Percentiles rank a stretch among this genome's conserved stretches.
phyloP scores from a whole-genome alignment of 2,329 filamentous ascomycete species.

The Boeremia lycopersici region DNA sequence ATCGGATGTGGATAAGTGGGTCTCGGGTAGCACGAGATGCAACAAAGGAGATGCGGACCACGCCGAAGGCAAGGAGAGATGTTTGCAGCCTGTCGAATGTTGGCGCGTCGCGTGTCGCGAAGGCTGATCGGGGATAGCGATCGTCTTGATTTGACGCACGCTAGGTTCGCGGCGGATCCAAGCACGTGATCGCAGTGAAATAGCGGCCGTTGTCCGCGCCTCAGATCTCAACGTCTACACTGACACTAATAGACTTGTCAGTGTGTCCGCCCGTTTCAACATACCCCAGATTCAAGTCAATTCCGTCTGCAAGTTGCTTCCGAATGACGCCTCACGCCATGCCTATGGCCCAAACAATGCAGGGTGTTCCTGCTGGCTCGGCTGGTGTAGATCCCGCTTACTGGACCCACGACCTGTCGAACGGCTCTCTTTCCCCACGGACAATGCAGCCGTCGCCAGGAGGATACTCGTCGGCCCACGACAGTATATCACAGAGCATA shows the following conservation, averaged over 20 bases:
- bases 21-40: conserved; percentile 20
- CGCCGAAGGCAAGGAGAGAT: conserved; percentile 25
- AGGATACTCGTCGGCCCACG: conserved; percentile 37
- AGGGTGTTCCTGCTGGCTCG: conserved; percentile 32
- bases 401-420: conserved; percentile 37
- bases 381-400: conserved; percentile 42
- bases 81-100: conserved; percentile 25
- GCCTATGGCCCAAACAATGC: conserved; percentile 34
- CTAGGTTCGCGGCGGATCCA: conserved; percentile 14
- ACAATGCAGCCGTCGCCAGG: conserved; percentile 37
- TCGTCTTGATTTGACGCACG: conserved; percentile 12
- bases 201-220: conserved; percentile 22
- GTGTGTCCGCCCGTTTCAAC: conserved; percentile 20
- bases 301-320: conserved; percentile 6
- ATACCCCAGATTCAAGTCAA: conserved; percentile 11
- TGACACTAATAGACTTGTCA: conserved; percentile 29
- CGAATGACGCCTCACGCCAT: conserved; percentile 31
- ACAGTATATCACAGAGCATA: conserved; percentile 31
- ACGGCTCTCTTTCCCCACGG: conserved; percentile 26
- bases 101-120: conserved; percentile 17
- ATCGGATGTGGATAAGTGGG: conserved; percentile 12
- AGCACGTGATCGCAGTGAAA: conserved; percentile 18
- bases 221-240: conserved; percentile 29
- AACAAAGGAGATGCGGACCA: conserved; percentile 26
- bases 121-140: conserved; percentile 19